Base-by-base conservation (phyloP, 2,329 filamentous ascomycete genomes). In the Scytalidium sp. region DNA sequence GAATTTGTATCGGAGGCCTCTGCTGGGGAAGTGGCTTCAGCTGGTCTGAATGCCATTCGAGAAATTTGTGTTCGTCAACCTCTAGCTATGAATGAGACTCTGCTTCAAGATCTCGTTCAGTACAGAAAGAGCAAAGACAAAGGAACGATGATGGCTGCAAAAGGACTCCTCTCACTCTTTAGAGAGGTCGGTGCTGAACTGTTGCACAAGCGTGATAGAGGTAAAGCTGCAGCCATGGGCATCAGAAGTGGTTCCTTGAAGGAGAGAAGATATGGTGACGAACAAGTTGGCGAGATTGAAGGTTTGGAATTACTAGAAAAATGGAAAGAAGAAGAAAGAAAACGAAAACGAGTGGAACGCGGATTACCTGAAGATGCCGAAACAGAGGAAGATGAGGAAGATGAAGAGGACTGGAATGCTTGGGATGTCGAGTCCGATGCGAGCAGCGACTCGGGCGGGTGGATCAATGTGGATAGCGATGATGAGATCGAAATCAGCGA, bases 111-210 rank as follows among this genome's bases (percentile, higher is more conserved):
- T 75, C 73, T 99, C 46, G 91, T 97, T 9, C 88, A 94, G 75
- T 97, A 99, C 71, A 83, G 90, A 53, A 96, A 95, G 75, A 96
- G 90, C 65, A 99, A 99, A 67, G 94, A 99, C 65, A 99, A 97
- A 75, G 92, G 93, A 52, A 89, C 94, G n/a, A 92, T 96, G 81
- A 97, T 99, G 94, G 94, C 94, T 7, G 91, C 93, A 13, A 93
- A 94, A 67, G 93, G 94, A 56, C 75, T 99, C 6, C 75, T 99
- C 40, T 90, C 90, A 20, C 76, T 99, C 5, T 99, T 96, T 74
- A 80, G 94, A 59, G 92, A 97, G 64, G 88, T 96, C 13, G 91
- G 87, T 29, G 90, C 94, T 0, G 89, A 96, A 58, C 81, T 97
- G 72, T 74, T 99, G 52, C 87, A 87, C 70, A 95, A 90, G 76